Evolutionary conservation across 192 early-diverging fungal species (phyloP), one percentile per base, ranked within the genome.

Genomic region (Lunasporangiospora selenospora): DNA sequence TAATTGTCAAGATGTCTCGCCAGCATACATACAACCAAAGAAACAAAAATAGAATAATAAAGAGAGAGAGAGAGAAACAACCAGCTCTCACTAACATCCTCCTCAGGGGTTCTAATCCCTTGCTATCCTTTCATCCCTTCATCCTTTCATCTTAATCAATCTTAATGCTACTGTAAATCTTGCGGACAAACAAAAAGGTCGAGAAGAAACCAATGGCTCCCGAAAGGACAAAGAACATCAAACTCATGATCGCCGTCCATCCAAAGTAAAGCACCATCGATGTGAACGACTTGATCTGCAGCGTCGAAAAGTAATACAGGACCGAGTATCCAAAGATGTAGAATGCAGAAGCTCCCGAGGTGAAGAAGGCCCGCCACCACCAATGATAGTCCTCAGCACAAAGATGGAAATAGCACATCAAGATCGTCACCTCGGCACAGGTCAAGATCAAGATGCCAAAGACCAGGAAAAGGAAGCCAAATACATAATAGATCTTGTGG

Each of bases 401-500:
- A 39, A 98, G 71, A 27, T 95, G 88, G 78, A 96, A 90, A 62
- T 98, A 98, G 15, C 91, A 93, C 54, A 94, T 79, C 47, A 98
- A 75, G 49, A 96, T 88, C n/a, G 94, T 89, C 26, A 95, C 90
- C 58, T 93, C 93, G 13, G 93, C 89, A n/a, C 90, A 90, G 0
- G 93, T 94, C 55, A 95, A 56, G 18, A 94, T 73, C 54, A 98
- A 77, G 42, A 98, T 89, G 15, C 89, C 64, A 73, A 95, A 95
- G 4, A 96, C 93, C 47, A 95, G 62, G 82, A 95, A 86, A 62
- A 95, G 75, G 81, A 97, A 95, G 1, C 95, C 93, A 87, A 93
- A 95, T 51, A 95, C 88, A 61, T 96, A 95, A 81, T 96, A 98
- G 37, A 94, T 88, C 65, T 87, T 87, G 81, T 93, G 90, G 84